A percentile compares a stretch with the other conserved stretches of the same genome.
These are phyloP conservation scores for Eutrema yunnanense DNA, from an alignment of 345 rosid species.

Conservation along the genomic window DNA sequence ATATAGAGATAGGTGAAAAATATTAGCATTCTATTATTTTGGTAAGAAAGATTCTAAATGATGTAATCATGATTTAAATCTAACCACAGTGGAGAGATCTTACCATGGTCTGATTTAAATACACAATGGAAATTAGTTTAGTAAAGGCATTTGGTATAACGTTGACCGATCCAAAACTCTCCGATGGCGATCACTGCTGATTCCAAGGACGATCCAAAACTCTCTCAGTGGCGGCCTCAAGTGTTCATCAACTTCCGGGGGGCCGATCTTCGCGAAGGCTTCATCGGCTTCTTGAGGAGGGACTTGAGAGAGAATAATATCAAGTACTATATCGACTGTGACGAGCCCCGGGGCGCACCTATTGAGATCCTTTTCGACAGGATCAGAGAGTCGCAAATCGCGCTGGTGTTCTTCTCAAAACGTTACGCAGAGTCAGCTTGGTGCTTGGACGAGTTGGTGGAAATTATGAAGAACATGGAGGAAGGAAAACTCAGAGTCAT, in stretches of 20 bases:
- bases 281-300: neutral
- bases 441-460: neutral
- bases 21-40: too few species aligned
- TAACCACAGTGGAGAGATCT: too few species aligned
- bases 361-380: neutral
- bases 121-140: neutral
- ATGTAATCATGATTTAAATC: too few species aligned
- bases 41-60: too few species aligned
- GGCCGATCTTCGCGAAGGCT: neutral
- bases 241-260: neutral
- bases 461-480: neutral
- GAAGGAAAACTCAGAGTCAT: neutral
- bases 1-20: too few species aligned
- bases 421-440: neutral
- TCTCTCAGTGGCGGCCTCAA: neutral
- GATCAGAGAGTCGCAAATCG: neutral
- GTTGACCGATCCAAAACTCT: neutral
- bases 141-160: neutral
- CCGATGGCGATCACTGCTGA: neutral
- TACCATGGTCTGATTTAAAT: too few species aligned
- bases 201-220: neutral
- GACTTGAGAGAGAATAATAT: neutral
- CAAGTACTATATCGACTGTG: neutral
- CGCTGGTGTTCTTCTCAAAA: neutral
- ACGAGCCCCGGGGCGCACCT: neutral